phyloP scores from a whole-genome alignment of 441 rosid genomes.

The Gossypium schwendimanii region DNA sequence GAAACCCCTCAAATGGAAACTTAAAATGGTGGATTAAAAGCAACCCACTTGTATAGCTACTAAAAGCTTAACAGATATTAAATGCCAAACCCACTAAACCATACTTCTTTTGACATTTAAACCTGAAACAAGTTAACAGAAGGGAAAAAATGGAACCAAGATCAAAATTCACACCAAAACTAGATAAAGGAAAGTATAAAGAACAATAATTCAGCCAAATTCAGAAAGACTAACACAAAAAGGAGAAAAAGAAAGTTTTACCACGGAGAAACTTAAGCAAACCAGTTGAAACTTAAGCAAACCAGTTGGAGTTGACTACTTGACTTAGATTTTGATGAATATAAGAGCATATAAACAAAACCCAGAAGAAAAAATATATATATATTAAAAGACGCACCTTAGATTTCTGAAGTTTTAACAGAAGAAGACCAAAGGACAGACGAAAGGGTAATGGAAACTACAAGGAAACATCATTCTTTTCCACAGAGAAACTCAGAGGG shows the following conservation, averaged over 20 bases:
- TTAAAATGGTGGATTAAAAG: not conserved
- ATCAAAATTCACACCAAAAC: constrained; percentile 10
- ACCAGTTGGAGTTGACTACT: constrained; percentile 3
- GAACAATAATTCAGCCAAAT: not conserved
- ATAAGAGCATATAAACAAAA: not conserved
- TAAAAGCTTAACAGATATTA: not conserved
- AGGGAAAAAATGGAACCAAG: not conserved
- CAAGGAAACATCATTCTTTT: constrained; percentile 8
- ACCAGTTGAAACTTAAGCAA: not conserved
- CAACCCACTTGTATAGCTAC: constrained; percentile 1
- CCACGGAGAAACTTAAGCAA: not conserved
- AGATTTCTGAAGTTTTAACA: not conserved
- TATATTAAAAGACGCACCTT: constrained; percentile 13
- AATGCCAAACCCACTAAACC: constrained; percentile 1
- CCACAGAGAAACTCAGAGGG: constrained; percentile 1
- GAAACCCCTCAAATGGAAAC: constrained; percentile 12
- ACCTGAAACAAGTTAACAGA: constrained; percentile 25
- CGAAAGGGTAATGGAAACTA: constrained; percentile 2
- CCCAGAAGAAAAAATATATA: not conserved
- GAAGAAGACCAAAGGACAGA: constrained; percentile 9
- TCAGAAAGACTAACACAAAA: not conserved
- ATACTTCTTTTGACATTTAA: constrained; percentile 9
- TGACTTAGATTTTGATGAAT: constrained; percentile 12
- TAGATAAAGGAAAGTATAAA: not conserved
- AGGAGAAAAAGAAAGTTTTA: not conserved